Conservation (phyloP, 345 rosid genomes). For the Camelina sativa region DNA sequence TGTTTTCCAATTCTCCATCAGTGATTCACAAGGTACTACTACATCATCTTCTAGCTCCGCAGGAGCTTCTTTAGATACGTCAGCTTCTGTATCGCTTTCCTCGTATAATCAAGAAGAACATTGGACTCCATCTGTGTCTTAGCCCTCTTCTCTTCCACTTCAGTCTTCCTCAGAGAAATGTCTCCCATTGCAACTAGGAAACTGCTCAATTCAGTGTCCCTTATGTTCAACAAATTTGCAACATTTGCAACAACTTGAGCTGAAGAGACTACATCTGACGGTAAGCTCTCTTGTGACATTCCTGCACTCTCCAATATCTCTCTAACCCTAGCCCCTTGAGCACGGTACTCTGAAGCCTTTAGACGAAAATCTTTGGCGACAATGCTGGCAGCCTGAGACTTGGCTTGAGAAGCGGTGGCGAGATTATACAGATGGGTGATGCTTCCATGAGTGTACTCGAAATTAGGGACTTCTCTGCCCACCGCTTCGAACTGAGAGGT, state of each 20-base stretch:
- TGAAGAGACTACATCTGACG: conserved; percentile 81
- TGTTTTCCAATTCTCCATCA: conserved; percentile 39
- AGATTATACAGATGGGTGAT: conserved; percentile 72
- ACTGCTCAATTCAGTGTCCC: conserved; percentile 91
- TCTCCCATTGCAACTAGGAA: conserved; percentile 95
- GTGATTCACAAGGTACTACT: conserved; percentile 36
- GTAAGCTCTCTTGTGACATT: conserved; percentile 79
- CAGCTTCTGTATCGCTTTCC: conserved; percentile 89
- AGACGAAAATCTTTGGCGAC: conserved; percentile 89
- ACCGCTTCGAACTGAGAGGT: conserved; percentile 77
- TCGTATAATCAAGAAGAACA: conserved; percentile 89
- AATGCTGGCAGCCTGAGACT: conserved; percentile 79
- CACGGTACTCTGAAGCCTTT: conserved; percentile 80
- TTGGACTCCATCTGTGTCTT: conserved; percentile 60
- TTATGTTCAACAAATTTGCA: conserved; percentile 82
- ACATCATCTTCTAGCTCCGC: conserved; percentile 90
- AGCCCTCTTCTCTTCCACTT: conserved; percentile 89
- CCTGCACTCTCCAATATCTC: conserved; percentile 85
- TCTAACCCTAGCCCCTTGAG: conserved; percentile 92
- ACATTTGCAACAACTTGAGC: conserved; percentile 91
- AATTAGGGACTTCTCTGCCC: conserved; percentile 79
- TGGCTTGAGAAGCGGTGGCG: conserved; percentile 81
- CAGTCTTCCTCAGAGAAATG: conserved; percentile 79
- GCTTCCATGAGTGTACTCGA: conserved; percentile 85
- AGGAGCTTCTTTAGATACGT: conserved; percentile 83